Evolutionary conservation across 345 rosid species (phyloP), one percentile per base, ranked within the genome.

Genomic region (Acer saccharum): DNA sequence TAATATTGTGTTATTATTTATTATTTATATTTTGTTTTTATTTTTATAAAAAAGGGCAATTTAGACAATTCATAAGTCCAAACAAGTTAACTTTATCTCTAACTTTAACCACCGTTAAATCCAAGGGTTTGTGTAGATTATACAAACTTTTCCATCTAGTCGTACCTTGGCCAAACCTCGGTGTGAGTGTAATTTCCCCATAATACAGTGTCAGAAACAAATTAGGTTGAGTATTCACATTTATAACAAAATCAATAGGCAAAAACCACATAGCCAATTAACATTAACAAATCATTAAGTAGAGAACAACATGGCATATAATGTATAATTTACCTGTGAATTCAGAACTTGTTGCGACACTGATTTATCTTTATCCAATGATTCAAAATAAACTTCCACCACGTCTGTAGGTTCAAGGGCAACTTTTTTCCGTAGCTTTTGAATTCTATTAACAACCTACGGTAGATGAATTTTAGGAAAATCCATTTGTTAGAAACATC

Each of bases 401-500:
- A 75, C 39, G 77, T 97, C 99, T 11, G 93, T 97, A 63, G 97
- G 99, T 81, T 94, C 97, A 54, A 97, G 88, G 66, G 89, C 93
- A 81, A 87, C 85, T 82, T 91, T 94, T 80, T 94, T 97, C 70
- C 98, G 85, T 63, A 92, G 74, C 81, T 97, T 97, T 81, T 97
- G 99, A 72, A 97, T 91, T 88, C 98, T 85, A 76, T 94, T 97
- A 23, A 94, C 97, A 67, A 97, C 86, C 98, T 95, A 71, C 75
- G 58, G 64, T 58, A 60, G 41, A 66, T 29, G 29, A 80, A 81
- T 68, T 14, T 80, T 79, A 44, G 83, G 60, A 73, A 81, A 72
- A 72, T 65, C 64, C 64, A 71, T 77, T 77, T 54, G 79, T 76
- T 66, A 82, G 43, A 71, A 78, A 3, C 11, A n/a, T 65, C 25